These are phyloP conservation scores for Penstemon davidsonii DNA, from an alignment of 257 asterid genomes.

Conservation along the genomic window DNA sequence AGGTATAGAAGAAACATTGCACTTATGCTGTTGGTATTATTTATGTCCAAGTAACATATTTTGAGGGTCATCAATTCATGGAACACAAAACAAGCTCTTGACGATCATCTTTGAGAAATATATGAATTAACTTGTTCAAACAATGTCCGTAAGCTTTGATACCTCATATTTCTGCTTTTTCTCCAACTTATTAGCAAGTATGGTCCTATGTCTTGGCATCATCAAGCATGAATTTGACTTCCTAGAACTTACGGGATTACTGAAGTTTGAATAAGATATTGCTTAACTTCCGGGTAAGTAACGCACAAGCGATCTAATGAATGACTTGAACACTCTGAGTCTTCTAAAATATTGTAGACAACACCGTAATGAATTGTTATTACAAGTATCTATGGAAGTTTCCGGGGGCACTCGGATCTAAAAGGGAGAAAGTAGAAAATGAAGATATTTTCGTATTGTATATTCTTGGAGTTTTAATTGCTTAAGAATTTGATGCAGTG, in stretches of 20 bases:
- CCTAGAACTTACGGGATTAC: conserved; percentile 1
- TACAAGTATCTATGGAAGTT: conserved; percentile 1
- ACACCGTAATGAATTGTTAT: conserved; percentile 1
- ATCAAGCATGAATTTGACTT: background rate
- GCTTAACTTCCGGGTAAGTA: background rate
- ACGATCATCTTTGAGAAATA: background rate
- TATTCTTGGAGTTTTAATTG: background rate
- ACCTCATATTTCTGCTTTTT: background rate
- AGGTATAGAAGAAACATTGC: conserved; percentile 46
- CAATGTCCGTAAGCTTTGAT: conserved; percentile 10
- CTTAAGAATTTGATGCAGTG: conserved; percentile 1
- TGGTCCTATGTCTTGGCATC: background rate
- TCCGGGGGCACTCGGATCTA: background rate
- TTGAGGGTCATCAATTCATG: background rate
- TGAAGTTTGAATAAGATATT: background rate
- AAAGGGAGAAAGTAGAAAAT: background rate
- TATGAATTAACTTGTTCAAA: conserved; percentile 18
- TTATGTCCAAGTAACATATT: conserved; percentile 15
- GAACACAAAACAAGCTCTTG: background rate
- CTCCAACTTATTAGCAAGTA: conserved; percentile 5
- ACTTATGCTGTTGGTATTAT: conserved; percentile 18
- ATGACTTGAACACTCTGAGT: background rate
- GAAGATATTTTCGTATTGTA: background rate
- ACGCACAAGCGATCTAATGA: conserved; percentile 5
- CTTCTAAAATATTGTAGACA: conserved; percentile 11